A percentile compares a stretch with the other conserved stretches of the same genome.
Conservation (phyloP, 306 rosid genomes). For the Vigna unguiculata region DNA sequence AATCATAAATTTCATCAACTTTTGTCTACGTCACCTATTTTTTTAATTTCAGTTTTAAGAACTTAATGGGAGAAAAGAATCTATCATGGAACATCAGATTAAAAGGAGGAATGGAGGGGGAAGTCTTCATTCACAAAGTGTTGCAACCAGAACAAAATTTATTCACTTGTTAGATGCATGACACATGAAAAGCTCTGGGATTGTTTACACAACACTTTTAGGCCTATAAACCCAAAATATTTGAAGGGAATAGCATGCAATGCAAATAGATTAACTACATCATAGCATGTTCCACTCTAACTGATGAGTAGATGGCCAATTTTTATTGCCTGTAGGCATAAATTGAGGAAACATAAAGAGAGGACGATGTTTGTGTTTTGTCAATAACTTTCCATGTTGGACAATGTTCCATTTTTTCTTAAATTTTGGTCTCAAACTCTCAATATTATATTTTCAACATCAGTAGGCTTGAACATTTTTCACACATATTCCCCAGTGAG, state of each 20-base stretch:
- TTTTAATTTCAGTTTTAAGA: constrained; percentile 18
- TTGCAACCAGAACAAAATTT: constrained; percentile 32
- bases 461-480: background rate
- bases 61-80: constrained; percentile 24
- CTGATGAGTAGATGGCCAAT: background rate
- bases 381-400: constrained; percentile 15
- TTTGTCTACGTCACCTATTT: constrained; percentile 14
- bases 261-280: constrained; percentile 22
- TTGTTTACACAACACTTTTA: constrained; percentile 22
- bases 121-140: background rate
- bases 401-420: background rate
- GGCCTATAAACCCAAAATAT: constrained; percentile 3
- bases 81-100: background rate
- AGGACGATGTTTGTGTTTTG: constrained; percentile 8
- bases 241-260: constrained; percentile 16
- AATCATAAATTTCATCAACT: constrained; percentile 30
- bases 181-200: constrained; percentile 8
- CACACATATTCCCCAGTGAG: constrained; percentile 3
- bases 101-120: background rate
- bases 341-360: constrained; percentile 1
- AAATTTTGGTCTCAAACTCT: background rate
- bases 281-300: background rate
- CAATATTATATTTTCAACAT: background rate
- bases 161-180: constrained; percentile 14
- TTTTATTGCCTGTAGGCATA: background rate